Percentiles rank a stretch among this genome's conserved stretches.
These are phyloP conservation scores for Cladophialophora yegresii DNA, from an alignment of 2,329 filamentous ascomycete genomes.

Conservation along the genomic window DNA sequence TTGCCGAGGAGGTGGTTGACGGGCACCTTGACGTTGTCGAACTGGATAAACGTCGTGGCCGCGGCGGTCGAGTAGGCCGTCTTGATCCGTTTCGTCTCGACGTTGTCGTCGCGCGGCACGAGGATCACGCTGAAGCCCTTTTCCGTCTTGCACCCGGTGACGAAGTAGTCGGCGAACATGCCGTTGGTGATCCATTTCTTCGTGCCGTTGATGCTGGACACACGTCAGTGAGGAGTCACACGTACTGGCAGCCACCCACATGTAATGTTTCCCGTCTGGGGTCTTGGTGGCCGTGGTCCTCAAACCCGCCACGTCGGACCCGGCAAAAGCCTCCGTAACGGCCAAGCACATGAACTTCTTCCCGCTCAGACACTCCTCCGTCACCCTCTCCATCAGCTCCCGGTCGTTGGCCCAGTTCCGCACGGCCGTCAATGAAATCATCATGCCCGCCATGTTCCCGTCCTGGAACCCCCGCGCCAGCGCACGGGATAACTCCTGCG, in stretches of 20 bases:
- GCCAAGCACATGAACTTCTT: constrained; percentile 72
- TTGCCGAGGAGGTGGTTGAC: constrained; percentile 68
- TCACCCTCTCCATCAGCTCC: constrained; percentile 63
- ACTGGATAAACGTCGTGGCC: constrained; percentile 73
- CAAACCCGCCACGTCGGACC: constrained; percentile 73
- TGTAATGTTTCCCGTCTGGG: constrained; percentile 65
- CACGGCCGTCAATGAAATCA: constrained; percentile 64
- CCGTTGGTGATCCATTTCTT: constrained; percentile 83
- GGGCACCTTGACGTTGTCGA: constrained; percentile 73
- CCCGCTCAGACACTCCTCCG: constrained; percentile 68
- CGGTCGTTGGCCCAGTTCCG: constrained; percentile 68
- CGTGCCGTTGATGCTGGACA: constrained; percentile 48
- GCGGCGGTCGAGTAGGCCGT: constrained; percentile 65
- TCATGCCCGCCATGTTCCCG: constrained; percentile 69
- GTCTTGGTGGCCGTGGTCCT: constrained; percentile 66
- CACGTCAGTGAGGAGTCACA: background rate
- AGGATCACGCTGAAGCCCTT: constrained; percentile 66
- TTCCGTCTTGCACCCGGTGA: constrained; percentile 73
- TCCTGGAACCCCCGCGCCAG: constrained; percentile 81
- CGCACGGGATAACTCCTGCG: constrained; percentile 68
- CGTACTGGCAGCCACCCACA: too few relatives aligned
- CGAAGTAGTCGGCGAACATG: constrained; percentile 67
- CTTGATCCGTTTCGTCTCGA: constrained; percentile 68
- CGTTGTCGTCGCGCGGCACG: constrained; percentile 68
- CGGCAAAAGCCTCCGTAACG: constrained; percentile 75